phyloP scores from a whole-genome alignment of 2,329 filamentous ascomycete species.

The Periconia sp. region DNA sequence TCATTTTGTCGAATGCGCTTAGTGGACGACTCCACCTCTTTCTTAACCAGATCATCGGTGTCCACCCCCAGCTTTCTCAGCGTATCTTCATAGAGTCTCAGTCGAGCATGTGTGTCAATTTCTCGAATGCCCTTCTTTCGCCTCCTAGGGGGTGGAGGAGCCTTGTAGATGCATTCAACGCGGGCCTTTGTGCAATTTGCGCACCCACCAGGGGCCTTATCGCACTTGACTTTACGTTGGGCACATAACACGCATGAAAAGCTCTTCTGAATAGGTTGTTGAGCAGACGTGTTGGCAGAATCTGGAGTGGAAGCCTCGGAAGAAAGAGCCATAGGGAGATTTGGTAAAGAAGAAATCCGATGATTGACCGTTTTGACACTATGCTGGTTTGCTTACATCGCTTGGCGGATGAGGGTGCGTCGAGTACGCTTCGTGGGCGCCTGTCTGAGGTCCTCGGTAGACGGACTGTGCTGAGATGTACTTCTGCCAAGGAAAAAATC shows the following conservation, averaged over 20 bases:
- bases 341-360: no score
- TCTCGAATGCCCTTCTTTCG: slow-evolving; percentile 32
- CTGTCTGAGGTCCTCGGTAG: no score
- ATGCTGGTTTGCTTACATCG: no score
- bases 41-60: slow-evolving; percentile 27
- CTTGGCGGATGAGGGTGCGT: no score
- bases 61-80: slow-evolving; percentile 35
- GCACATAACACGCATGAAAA: slow-evolving; percentile 43
- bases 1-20: no score
- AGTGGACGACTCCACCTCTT: slow-evolving; percentile 12
- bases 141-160: slow-evolving; percentile 38
- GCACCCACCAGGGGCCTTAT: slow-evolving; percentile 35
- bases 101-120: slow-evolving; percentile 27
- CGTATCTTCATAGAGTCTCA: slow-evolving; percentile 39
- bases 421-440: no score
- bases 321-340: no score
- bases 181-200: slow-evolving; percentile 37
- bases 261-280: slow-evolving; percentile 25
- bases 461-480: no score
- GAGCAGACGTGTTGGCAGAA: slow-evolving; percentile 2
- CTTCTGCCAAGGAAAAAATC: no score
- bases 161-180: slow-evolving; percentile 39
- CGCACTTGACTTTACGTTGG: slow-evolving; percentile 43
- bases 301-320: slow-evolving; percentile 7
- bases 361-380: no score